phyloP scores from a whole-genome alignment of 768 basidiomycete genomes.

The Myochromella boudieri region DNA sequence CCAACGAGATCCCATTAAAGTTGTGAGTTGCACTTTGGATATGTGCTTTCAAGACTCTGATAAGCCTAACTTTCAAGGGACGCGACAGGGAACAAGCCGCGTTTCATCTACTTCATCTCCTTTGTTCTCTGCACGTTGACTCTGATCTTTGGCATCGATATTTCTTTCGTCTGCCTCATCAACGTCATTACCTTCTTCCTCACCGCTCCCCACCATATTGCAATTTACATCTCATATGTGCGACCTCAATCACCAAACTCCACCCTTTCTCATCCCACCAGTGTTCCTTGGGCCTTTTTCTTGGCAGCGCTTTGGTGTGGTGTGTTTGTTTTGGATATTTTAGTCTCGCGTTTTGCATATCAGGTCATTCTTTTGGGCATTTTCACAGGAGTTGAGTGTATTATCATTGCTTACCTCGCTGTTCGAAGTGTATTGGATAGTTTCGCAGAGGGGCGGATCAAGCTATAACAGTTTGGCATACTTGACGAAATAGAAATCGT shows the following conservation, averaged over 20 bases:
- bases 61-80: not conserved
- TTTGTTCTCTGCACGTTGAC: no score
- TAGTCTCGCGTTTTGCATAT: not conserved
- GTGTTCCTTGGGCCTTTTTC: constrained; percentile 6
- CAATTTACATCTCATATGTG: constrained; percentile 5
- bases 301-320: constrained; percentile 11
- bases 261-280: constrained; percentile 3
- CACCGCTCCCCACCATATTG: no score
- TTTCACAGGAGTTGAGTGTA: constrained; percentile 12
- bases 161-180: constrained; percentile 8
- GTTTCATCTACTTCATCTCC: constrained; percentile 9
- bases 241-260: constrained; percentile 5
- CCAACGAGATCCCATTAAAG: not conserved
- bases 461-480: constrained; percentile 6
- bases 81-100: not conserved
- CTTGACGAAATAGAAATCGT: no score
- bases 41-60: not conserved
- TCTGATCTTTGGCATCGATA: no score
- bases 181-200: constrained; percentile 14
- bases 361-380: constrained; percentile 8
- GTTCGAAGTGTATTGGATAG: constrained; percentile 9
- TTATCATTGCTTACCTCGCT: not conserved
- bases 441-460: constrained; percentile 13
- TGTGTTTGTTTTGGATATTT: constrained; percentile 5
- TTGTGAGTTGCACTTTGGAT: not conserved